Percentiles rank a stretch among this genome's conserved stretches.
phyloP scores from a whole-genome alignment of 192 early-diverging fungal genomes.

The Chytriomyces sp. region DNA sequence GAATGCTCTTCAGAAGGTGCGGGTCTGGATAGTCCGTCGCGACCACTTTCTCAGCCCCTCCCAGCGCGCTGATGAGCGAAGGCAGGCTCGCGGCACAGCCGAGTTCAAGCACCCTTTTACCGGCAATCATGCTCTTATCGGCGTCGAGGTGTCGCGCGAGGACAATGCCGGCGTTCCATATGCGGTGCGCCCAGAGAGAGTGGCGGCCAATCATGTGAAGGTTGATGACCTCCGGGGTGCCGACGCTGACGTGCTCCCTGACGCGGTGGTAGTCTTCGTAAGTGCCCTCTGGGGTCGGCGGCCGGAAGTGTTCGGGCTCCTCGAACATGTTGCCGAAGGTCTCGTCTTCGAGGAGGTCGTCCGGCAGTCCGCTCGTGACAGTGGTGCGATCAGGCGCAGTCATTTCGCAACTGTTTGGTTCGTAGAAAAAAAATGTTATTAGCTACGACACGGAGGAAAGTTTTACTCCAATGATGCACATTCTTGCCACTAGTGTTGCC shows the following conservation, averaged over 20 bases:
- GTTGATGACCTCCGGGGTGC: constrained; percentile 6
- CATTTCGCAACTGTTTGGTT: too few relatives aligned
- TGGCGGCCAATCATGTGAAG: constrained; percentile 37
- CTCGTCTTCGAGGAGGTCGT: not conserved
- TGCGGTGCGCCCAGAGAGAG: constrained; percentile 78
- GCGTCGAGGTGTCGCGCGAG: constrained; percentile 80
- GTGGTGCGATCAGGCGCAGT: too few relatives aligned
- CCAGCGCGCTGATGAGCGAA: constrained; percentile 68
- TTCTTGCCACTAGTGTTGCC: too few relatives aligned
- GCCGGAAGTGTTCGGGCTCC: constrained; percentile 42
- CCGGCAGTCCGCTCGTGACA: not conserved
- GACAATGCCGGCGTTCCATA: constrained; percentile 90
- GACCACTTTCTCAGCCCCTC: constrained; percentile 69
- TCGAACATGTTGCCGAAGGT: not conserved
- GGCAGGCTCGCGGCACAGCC: constrained; percentile 85
- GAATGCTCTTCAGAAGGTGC: constrained; percentile 75
- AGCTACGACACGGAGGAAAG: too few relatives aligned
- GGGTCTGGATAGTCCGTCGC: constrained; percentile 80
- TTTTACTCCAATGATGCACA: too few relatives aligned
- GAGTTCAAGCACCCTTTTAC: constrained; percentile 75
- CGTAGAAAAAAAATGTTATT: too few relatives aligned
- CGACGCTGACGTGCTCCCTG: not conserved
- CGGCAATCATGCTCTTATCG: constrained; percentile 56
- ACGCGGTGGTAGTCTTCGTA: constrained; percentile 14
- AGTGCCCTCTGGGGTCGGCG: constrained; percentile 32